Conservation (phyloP, 768 basidiomycete species). For the Leccinum sublutescens region DNA sequence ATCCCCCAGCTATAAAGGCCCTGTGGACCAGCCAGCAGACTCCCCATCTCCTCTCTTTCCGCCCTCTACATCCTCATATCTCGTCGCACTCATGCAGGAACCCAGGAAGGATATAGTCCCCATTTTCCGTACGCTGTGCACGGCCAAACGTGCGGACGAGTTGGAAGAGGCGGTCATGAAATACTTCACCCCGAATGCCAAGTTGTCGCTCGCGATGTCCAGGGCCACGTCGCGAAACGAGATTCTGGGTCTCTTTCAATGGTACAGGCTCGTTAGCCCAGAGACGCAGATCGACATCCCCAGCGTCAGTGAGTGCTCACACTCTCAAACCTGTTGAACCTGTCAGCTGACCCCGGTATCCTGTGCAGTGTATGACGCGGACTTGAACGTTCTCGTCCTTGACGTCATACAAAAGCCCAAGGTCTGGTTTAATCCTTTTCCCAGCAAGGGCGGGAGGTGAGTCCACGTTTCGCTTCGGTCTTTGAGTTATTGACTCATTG, state of each 20-base stretch:
- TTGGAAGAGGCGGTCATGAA: slow-evolving; percentile 46
- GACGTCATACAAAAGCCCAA: slow-evolving; percentile 44
- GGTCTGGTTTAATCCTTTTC: slow-evolving; percentile 50
- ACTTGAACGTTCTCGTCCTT: slow-evolving; percentile 42
- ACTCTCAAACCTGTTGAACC: background rate
- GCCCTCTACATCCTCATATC: background rate
- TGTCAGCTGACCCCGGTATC: background rate
- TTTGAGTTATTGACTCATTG: background rate
- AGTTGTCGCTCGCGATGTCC: slow-evolving; percentile 60
- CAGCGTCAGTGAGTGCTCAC: slow-evolving; percentile 41
- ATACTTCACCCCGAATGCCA: slow-evolving; percentile 55
- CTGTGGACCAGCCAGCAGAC: background rate
- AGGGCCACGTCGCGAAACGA: slow-evolving; percentile 51
- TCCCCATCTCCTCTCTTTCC: background rate
- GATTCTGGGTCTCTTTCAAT: slow-evolving; percentile 57
- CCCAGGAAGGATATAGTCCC: slow-evolving; percentile 48
- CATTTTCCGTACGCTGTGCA: slow-evolving; percentile 46
- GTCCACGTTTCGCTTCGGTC: slow-evolving; percentile 5
- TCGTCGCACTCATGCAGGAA: slow-evolving; percentile 47
- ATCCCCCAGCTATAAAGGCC: slow-evolving; percentile 17
- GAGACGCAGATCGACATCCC: slow-evolving; percentile 40
- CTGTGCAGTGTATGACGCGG: slow-evolving; percentile 47
- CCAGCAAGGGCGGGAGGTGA: slow-evolving; percentile 46
- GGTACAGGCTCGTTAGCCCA: slow-evolving; percentile 66
- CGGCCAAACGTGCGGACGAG: slow-evolving; percentile 46